Conservation (phyloP, 2,329 filamentous ascomycete genomes). For the Cryphonectria carpinicola region DNA sequence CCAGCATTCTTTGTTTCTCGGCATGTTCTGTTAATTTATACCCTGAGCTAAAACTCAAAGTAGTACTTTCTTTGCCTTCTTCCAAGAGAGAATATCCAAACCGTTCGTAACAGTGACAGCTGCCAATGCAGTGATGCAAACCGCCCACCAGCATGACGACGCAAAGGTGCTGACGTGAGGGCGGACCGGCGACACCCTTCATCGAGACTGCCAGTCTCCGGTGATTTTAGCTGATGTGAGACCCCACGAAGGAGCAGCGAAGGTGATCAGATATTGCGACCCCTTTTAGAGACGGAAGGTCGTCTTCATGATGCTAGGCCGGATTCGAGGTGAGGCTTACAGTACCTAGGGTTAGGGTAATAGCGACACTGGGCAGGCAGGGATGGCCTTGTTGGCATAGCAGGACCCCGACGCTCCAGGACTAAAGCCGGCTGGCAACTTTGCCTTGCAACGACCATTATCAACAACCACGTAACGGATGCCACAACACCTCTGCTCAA, state of each 20-base stretch:
- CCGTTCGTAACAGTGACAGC: neutral
- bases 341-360: neutral
- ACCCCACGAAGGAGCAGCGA: neutral
- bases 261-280: neutral
- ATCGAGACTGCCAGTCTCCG: neutral
- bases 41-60: neutral
- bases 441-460: slow-evolving; percentile 9
- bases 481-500: neutral
- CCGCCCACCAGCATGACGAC: neutral
- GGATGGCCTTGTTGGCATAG: neutral
- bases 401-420: neutral
- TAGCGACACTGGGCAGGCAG: neutral
- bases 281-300: neutral
- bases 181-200: neutral
- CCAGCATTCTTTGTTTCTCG: neutral
- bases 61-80: neutral
- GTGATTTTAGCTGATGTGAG: neutral
- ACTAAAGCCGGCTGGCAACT: slow-evolving; percentile 12
- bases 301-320: neutral
- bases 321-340: neutral
- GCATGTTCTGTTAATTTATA: neutral
- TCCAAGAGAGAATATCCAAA: neutral
- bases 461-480: neutral
- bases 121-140: neutral
- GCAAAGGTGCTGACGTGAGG: neutral